Base-by-base conservation (phyloP, 768 basidiomycete genomes). In the Termitomyces sp. region DNA sequence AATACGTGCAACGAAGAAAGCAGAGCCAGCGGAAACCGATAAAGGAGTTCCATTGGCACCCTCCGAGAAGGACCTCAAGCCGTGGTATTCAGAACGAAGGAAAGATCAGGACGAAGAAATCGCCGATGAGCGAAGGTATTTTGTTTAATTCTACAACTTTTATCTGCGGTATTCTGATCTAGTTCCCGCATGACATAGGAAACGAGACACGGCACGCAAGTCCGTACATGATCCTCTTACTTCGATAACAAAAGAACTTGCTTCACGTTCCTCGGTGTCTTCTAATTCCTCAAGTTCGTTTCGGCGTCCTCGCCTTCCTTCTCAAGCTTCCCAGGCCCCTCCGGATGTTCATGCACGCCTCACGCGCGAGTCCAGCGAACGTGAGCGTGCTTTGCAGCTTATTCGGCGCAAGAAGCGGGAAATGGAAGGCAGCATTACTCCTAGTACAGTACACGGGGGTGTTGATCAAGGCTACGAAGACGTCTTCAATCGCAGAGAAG, bases 31-130 rank as follows among this genome's bases (percentile, higher is more conserved):
- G 7, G 85, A 87, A 64, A 77, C 79, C 0, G 91, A 94, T 52
- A 84, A 82, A 61, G 91, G 92, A 18, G 69, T 91, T 8, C 77
- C 88, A 2, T 75, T 93, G 5, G 90, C 87, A 1, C 92, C 92
- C 0, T 80, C 83, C 3, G 80, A 77, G 5, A 87, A 90, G 64
- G 92, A 94, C 60, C 80, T 91, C 12, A 85, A 83, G 24, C 90
- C 91, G 5, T 94, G 91, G 91, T 94, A 94, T 68, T 79, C 79
- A 16, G 70, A 62, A 59, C 51, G 61, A 45, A 54, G 46, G 13
- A 52, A 29, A 29, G 56, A 60, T 18, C 33, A 39, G 9, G 31
- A 48, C 13, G 66, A 64, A 24, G 66, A 69, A 46, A 61, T 64
- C 5, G 28, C 60, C 12, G 64, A 70, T 52, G 66, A 73, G 45